Base-by-base conservation (phyloP, 306 rosid species). In the Inga oerstediana region DNA sequence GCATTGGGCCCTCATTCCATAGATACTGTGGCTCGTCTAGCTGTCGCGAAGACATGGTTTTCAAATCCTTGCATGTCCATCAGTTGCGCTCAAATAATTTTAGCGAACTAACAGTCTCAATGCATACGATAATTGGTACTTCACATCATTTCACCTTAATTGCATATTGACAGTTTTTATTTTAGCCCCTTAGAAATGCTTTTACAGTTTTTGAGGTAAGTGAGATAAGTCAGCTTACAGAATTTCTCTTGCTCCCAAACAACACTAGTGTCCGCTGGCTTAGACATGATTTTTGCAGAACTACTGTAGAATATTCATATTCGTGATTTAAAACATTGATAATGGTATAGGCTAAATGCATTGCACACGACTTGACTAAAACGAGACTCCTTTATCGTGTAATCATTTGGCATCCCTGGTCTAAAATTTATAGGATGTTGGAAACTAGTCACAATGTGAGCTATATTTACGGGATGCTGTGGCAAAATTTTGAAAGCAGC, bases 321-420 rank as follows among this genome's bases (percentile, higher is more conserved):
- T 6, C 62, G 12, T 59, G 65, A 59, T 22, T 32, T 32, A 32
- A 32, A 32, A 2, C 34, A 59, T 3, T 0, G 99, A 93, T 49
- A 69, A 93, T 48, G 91, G 89, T 27, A 24, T 61, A 92, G 89
- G 82, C 88, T 93, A 79, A 95, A 92, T 73, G 99, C 98, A 0
- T 95, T 91, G 85, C 90, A 14, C 43, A 66, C 44, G 9, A 17
- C 48, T 59, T 3, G 9, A 17, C 48, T 22, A 2, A 20, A 16
- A 2, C 4, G 24, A 49, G 56, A 54, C 2, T 54, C 61, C 24
- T 8, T 56, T 56, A 0, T 2, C 12, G 27, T n/a, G 30, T 0
- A 20, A 17, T 56, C 22, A 56, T 20, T 7, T n/a, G 4, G 30
- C 64, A 56, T 2, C 8, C 3, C 59, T 20, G 64, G 12, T 56